These are phyloP conservation scores for Ganoderma leucocontextum DNA, from an alignment of 1,284 basidiomycete species.

Conservation along the genomic window DNA sequence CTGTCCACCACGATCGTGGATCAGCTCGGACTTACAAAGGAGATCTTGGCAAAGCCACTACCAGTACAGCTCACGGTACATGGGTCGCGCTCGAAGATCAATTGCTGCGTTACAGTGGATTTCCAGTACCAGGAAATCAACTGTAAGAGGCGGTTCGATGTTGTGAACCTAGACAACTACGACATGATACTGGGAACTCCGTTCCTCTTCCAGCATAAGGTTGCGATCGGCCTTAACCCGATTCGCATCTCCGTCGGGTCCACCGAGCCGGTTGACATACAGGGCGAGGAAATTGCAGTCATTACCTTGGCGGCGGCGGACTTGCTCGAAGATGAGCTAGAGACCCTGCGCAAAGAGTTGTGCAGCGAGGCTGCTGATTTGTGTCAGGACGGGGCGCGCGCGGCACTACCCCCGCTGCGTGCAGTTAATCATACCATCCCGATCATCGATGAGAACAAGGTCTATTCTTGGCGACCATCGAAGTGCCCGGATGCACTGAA, in stretches of 20 bases:
- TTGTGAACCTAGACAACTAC: constrained; percentile 20
- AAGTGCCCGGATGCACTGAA: constrained; percentile 40
- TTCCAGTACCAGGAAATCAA: constrained; percentile 43
- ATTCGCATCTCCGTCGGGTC: neutral
- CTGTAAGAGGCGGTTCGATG: constrained; percentile 38
- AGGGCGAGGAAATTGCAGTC: constrained; percentile 19
- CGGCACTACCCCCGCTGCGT: constrained; percentile 21
- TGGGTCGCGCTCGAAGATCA: constrained; percentile 13
- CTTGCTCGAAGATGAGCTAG: constrained; percentile 23
- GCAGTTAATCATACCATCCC: constrained; percentile 49
- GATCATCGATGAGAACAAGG: constrained; percentile 42
- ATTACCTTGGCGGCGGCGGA: constrained; percentile 30
- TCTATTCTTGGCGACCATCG: constrained; percentile 42
- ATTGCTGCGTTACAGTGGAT: neutral
- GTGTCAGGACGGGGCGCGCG: too few species aligned
- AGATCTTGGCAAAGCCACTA: constrained; percentile 9
- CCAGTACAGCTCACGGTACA: constrained; percentile 21
- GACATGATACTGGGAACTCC: constrained; percentile 14
- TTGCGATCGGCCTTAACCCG: neutral
- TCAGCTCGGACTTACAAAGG: constrained; percentile 1
- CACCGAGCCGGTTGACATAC: constrained; percentile 11
- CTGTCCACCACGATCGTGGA: constrained; percentile 17
- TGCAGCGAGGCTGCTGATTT: too few species aligned
- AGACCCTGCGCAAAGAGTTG: too few species aligned
- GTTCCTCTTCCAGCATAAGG: constrained; percentile 9